Percentiles rank a stretch among this genome's conserved stretches.
Conservation (phyloP, 345 rosid genomes). For the Excoecaria agallocha region DNA sequence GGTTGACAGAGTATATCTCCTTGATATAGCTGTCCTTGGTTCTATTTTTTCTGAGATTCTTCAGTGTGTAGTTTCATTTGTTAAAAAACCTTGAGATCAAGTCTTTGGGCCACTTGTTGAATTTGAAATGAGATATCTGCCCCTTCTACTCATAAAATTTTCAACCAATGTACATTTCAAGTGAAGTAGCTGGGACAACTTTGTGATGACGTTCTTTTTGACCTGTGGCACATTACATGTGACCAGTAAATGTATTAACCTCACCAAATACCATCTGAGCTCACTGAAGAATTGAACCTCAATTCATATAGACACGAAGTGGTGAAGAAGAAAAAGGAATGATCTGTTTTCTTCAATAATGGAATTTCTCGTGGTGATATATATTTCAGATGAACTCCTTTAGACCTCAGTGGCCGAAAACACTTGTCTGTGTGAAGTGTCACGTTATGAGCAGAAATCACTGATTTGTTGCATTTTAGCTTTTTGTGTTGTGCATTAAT, state of each 20-base stretch:
- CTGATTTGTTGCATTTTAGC: background rate
- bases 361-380: background rate
- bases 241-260: background rate
- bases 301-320: background rate
- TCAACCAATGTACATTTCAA: background rate
- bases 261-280: background rate
- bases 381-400: background rate
- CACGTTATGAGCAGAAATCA: background rate
- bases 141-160: background rate
- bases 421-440: background rate
- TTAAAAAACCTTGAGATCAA: background rate
- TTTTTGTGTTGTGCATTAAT: background rate
- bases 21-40: background rate
- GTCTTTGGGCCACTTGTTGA: background rate
- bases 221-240: background rate
- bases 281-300: background rate
- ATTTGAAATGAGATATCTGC: background rate
- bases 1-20: background rate
- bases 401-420: background rate
- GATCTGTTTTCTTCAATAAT: background rate
- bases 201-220: background rate
- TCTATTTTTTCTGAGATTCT: background rate
- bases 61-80: background rate
- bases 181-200: background rate
- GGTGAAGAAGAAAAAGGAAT: background rate